Conservation (phyloP, 371 early-diverging fungal genomes). For the Circinella umbellata region DNA sequence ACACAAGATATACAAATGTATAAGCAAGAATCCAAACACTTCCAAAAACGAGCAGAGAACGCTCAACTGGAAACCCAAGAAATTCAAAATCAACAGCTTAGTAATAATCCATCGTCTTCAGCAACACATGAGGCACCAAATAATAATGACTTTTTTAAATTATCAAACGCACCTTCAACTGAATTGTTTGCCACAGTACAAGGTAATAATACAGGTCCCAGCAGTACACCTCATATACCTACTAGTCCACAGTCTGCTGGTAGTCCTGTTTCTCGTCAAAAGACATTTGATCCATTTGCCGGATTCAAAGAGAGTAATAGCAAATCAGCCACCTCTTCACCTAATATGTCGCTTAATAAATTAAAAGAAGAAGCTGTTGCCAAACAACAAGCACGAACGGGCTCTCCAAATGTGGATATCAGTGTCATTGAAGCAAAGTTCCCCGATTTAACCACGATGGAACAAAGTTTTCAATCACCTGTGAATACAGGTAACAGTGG, state of each 20-base stretch:
- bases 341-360: constrained; percentile 30
- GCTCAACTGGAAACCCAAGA: constrained; percentile 33
- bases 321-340: constrained; percentile 22
- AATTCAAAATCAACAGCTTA: constrained; percentile 16
- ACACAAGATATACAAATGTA: constrained; percentile 36
- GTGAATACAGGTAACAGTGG: constrained; percentile 14
- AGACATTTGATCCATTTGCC: constrained; percentile 45
- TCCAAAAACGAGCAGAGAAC: constrained; percentile 33
- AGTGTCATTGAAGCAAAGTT: constrained; percentile 54
- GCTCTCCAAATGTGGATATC: constrained; percentile 37
- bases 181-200: constrained; percentile 27
- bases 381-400: constrained; percentile 15
- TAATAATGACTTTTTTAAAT: constrained; percentile 22
- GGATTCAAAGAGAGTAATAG: constrained; percentile 31
- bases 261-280: constrained; percentile 7
- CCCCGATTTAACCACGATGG: constrained; percentile 53
- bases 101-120: not conserved
- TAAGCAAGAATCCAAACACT: constrained; percentile 42
- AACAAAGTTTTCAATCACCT: constrained; percentile 36
- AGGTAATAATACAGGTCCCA: not conserved
- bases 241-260: not conserved
- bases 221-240: not conserved
- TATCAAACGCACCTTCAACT: constrained; percentile 25
- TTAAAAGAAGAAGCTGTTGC: constrained; percentile 33
- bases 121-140: not conserved